phyloP scores from a whole-genome alignment of 371 early-diverging fungal species.

The Mortierella sp. region DNA sequence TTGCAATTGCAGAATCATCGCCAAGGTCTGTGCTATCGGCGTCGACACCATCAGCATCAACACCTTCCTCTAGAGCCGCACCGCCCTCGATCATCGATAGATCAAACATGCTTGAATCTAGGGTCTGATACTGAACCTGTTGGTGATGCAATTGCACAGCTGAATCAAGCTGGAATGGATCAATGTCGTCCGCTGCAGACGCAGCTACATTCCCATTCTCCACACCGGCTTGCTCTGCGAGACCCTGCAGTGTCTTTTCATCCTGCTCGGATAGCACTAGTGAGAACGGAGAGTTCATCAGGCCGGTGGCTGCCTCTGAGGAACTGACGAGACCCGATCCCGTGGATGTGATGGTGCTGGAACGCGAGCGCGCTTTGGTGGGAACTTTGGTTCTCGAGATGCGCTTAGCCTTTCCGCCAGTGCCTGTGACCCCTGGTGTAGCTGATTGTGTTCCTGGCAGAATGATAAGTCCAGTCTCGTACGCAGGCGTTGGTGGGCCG shows the following conservation, averaged over 20 bases:
- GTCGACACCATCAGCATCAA: slow-evolving; percentile 23
- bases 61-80: slow-evolving; percentile 13
- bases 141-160: slow-evolving; percentile 30
- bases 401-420: slow-evolving; percentile 38
- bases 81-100: slow-evolving; percentile 20
- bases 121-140: slow-evolving; percentile 26
- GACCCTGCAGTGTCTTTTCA: slow-evolving; percentile 30
- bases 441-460: slow-evolving; percentile 16
- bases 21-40: too few relatives aligned
- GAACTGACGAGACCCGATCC: slow-evolving; percentile 10
- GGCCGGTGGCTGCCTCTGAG: slow-evolving; percentile 1
- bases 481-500: slow-evolving; percentile 26
- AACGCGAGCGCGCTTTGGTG: slow-evolving; percentile 39
- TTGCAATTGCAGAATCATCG: too few relatives aligned
- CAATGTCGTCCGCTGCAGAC: slow-evolving; percentile 27
- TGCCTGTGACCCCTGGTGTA: slow-evolving; percentile 6
- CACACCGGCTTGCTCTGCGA: slow-evolving; percentile 18
- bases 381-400: slow-evolving; percentile 42
- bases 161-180: slow-evolving; percentile 33
- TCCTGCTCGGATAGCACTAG: slow-evolving; percentile 45
- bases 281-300: slow-evolving; percentile 26
- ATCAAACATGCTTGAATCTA: slow-evolving; percentile 31
- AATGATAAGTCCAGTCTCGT: slow-evolving; percentile 36
- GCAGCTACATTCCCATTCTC: background rate
- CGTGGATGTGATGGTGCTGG: slow-evolving; percentile 37